These are phyloP conservation scores for Nakazawaea anatomiae DNA, from an alignment of 805 yeast genomes.

Conservation along the genomic window DNA sequence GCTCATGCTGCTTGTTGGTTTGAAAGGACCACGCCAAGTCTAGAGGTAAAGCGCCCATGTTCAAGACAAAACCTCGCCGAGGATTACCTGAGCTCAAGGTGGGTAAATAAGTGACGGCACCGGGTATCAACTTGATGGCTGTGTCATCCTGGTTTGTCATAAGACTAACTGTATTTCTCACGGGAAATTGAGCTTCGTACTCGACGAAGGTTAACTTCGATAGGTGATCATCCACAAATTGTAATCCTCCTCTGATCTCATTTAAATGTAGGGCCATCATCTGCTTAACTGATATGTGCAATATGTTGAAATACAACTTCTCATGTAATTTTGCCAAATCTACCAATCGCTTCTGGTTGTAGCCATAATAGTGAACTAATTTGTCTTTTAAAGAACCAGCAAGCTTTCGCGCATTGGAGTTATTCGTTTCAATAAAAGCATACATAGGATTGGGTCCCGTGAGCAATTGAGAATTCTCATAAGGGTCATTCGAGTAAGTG, in stretches of 20 bases:
- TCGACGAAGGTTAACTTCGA: constrained; percentile 17
- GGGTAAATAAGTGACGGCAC: constrained; percentile 8
- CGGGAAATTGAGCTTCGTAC: constrained; percentile 21
- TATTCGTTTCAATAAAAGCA: not conserved
- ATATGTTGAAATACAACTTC: constrained; percentile 43
- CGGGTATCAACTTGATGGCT: constrained; percentile 10
- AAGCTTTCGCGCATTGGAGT: constrained; percentile 2
- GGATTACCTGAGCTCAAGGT: constrained; percentile 21
- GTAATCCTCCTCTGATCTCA: constrained; percentile 1
- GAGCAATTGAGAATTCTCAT: constrained; percentile 3
- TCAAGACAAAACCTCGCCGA: constrained; percentile 30
- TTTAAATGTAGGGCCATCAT: constrained; percentile 17
- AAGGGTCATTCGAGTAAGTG: constrained; percentile 5
- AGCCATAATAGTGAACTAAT: constrained; percentile 42
- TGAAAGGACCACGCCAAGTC: constrained; percentile 47
- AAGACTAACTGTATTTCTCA: constrained; percentile 10
- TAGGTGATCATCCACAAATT: constrained; percentile 12
- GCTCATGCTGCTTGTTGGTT: constrained; percentile 15
- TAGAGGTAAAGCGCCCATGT: constrained; percentile 47
- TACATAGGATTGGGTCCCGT: constrained; percentile 3
- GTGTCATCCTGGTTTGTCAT: constrained; percentile 15
- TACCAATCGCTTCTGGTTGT: constrained; percentile 35
- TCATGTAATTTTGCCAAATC: constrained; percentile 37
- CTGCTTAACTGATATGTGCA: constrained; percentile 31
- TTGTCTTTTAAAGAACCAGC: constrained; percentile 29